Evolutionary conservation across 2,329 filamentous ascomycete species (phyloP).

Genomic region (Claviceps pazoutovae): DNA sequence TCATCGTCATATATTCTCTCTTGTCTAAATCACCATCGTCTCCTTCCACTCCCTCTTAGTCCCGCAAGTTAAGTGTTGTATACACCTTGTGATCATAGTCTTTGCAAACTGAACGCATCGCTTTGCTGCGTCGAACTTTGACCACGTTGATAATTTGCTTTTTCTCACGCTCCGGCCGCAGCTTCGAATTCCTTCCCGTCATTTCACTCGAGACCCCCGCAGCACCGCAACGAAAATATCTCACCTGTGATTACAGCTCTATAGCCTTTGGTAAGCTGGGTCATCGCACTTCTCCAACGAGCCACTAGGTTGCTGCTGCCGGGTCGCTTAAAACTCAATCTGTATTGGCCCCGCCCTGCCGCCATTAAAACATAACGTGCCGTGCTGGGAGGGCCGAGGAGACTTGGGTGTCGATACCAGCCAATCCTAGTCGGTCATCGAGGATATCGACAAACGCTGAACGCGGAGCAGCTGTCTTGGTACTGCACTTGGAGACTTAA

Average conservation of each 20-base stretch:
- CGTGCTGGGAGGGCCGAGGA: neutral
- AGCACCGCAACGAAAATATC: neutral
- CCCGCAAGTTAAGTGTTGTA: neutral
- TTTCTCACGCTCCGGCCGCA: neutral
- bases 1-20: neutral
- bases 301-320: neutral
- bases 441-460: neutral
- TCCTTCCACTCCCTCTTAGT: neutral
- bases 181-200: neutral
- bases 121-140: neutral
- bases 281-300: neutral
- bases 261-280: neutral
- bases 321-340: neutral
- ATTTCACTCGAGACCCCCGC: neutral
- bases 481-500: neutral
- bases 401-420: neutral
- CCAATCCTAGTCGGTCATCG: neutral
- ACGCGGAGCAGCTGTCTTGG: neutral
- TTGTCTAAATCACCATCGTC: neutral
- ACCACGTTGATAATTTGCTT: neutral
- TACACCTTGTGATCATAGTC: neutral
- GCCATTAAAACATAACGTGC: neutral
- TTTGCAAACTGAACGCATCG: neutral
- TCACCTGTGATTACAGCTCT: neutral
- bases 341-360: neutral